phyloP scores from a whole-genome alignment of 164 flowering plant genomes.

The Stephania japonica region DNA sequence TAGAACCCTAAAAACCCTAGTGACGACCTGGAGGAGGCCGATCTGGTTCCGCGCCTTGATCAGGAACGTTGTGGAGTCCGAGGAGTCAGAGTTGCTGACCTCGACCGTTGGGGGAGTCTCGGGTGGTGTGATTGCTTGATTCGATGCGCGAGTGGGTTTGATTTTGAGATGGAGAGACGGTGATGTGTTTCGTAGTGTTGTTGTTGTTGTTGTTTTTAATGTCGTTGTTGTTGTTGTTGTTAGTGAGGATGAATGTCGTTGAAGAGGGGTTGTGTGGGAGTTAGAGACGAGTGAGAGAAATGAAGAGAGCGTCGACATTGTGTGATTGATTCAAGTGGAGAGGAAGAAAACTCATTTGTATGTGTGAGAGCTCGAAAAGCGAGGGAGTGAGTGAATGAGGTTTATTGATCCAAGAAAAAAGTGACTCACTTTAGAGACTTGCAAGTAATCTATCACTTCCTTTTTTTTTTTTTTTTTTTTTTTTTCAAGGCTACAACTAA shows the following conservation, averaged over 20 bases:
- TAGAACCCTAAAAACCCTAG: conserved; percentile 43
- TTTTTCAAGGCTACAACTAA: too few relatives aligned
- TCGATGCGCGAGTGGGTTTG: background rate
- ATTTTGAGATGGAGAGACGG: background rate
- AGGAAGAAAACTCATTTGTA: too few relatives aligned
- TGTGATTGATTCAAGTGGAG: too few relatives aligned
- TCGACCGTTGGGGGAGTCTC: conserved; percentile 8
- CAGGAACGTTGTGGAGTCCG: conserved; percentile 32
- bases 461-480: too few relatives aligned
- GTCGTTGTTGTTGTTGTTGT: conserved; percentile 6
- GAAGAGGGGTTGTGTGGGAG: background rate
- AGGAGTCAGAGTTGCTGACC: conserved; percentile 20
- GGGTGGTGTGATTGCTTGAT: background rate
- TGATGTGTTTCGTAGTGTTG: conserved; percentile 1
- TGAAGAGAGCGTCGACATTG: too few relatives aligned
- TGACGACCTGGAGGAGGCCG: conserved; percentile 46
- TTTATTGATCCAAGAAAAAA: too few relatives aligned
- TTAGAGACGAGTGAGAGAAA: too few relatives aligned
- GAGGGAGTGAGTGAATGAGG: too few relatives aligned
- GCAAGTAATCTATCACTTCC: too few relatives aligned
- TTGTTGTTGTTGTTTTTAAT: background rate
- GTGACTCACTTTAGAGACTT: too few relatives aligned
- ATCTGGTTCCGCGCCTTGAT: conserved; percentile 37
- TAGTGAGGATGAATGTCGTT: background rate
- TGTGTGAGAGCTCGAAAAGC: too few relatives aligned